Evolutionary conservation across 441 rosid species (phyloP).

Genomic region (Populus trichocarpa): DNA sequence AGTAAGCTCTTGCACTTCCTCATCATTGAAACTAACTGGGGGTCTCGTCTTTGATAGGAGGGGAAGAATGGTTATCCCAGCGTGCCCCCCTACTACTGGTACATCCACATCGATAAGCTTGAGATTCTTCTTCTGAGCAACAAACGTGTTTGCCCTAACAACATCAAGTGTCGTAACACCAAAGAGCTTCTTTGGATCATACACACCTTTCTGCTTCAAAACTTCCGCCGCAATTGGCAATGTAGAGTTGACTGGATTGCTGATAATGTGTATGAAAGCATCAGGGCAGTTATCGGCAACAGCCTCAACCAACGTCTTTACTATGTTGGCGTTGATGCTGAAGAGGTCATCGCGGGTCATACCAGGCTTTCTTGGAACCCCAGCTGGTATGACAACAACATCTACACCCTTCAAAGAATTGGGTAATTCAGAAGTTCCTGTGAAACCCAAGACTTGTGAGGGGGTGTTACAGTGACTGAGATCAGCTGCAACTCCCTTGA

Average conservation of each 20-base stretch:
- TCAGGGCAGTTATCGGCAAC: constrained; percentile 94
- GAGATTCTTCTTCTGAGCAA: constrained; percentile 82
- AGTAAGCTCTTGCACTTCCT: constrained; percentile 70
- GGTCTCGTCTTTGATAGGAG: constrained; percentile 82
- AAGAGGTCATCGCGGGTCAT: constrained; percentile 99
- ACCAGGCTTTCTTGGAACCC: constrained; percentile 99
- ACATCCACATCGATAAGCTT: constrained; percentile 92
- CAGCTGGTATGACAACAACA: constrained; percentile 95
- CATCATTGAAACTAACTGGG: constrained; percentile 63
- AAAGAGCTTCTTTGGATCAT: constrained; percentile 88
- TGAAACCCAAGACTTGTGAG: constrained; percentile 75
- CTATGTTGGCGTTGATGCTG: constrained; percentile 86
- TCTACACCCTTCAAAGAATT: constrained; percentile 66
- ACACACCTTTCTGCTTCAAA: constrained; percentile 80
- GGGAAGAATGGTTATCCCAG: constrained; percentile 90
- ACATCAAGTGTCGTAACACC: constrained; percentile 96
- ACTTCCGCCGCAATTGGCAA: constrained; percentile 96
- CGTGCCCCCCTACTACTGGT: constrained; percentile 94
- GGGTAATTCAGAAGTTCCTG: constrained; percentile 81
- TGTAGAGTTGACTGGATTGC: constrained; percentile 98
- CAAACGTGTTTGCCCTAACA: constrained; percentile 93
- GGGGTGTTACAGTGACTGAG: constrained; percentile 98
- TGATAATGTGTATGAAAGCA: constrained; percentile 87
- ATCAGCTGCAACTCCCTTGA: constrained; percentile 96
- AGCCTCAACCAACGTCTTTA: constrained; percentile 72